Evolutionary conservation across 1,284 basidiomycete species (phyloP).

Genomic region (Grifola frondosa): DNA sequence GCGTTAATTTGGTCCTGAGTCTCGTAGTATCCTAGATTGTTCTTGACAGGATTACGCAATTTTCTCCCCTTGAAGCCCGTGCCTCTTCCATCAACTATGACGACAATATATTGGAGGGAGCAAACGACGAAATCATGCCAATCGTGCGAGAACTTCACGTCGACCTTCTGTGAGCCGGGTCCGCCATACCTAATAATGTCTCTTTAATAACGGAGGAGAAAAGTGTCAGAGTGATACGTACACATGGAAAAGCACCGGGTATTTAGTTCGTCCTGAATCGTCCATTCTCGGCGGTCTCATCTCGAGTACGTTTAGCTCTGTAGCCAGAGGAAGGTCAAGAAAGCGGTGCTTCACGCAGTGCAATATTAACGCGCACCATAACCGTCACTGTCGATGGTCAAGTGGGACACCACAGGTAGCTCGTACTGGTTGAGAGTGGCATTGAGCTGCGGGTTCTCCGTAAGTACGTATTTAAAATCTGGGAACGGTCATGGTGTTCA

Average conservation of each 20-base stretch:
- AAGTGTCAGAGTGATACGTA: constrained; percentile 38
- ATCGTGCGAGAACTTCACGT: constrained; percentile 65
- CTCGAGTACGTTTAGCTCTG: constrained; percentile 86
- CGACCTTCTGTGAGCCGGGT: constrained; percentile 79
- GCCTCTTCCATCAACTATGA: constrained; percentile 89
- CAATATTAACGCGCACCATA: too few species aligned
- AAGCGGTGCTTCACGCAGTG: too few species aligned
- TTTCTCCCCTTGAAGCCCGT: constrained; percentile 88
- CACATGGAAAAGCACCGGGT: constrained; percentile 89
- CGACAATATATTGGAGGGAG: constrained; percentile 81
- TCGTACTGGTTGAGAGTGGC: constrained; percentile 71
- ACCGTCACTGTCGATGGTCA: constrained; percentile 76
- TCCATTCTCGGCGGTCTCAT: constrained; percentile 92
- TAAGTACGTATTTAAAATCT: constrained; percentile 67
- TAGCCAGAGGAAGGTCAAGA: constrained; percentile 2
- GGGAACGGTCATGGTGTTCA: constrained; percentile 1
- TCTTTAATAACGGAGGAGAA: neutral
- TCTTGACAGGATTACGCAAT: constrained; percentile 81
- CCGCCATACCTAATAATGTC: constrained; percentile 75
- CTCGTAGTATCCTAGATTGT: constrained; percentile 85
- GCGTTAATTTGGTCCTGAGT: constrained; percentile 85
- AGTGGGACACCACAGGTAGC: constrained; percentile 66
- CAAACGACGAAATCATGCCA: constrained; percentile 90
- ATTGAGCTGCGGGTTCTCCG: constrained; percentile 75
- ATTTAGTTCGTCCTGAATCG: constrained; percentile 87